Base-by-base conservation (phyloP, 176 grass and related monocot species). In the Oryza longistaminata region DNA sequence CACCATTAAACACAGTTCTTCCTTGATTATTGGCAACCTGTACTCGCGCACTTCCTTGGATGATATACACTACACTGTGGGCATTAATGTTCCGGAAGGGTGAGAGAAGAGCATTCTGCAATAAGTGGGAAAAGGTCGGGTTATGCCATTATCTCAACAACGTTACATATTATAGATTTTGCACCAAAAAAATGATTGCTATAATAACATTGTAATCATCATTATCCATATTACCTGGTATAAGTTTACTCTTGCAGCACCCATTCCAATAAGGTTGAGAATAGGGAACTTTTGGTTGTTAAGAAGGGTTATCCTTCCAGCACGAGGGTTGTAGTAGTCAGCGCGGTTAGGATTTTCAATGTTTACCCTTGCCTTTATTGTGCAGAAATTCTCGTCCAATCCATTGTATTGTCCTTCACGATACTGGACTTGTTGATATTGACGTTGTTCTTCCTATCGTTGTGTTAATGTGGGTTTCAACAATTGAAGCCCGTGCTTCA, bases 221-320 rank as follows among this genome's bases (percentile, higher is more conserved):
- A 45, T 0, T 44, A 44, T 0, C 3, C 6, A 24, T 24, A 19
- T 48, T 11, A 88, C 89, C 73, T 76, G 82, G 49, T 79, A 66
- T 16, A 91, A 71, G 67, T 87, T 66, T n/a, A 82, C 75, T 55
- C 81, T 82, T 25, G 68, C 37, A 12, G 80, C 85, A 8, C 89
- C 88, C 85, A 91, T 84, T n/a, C 87, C 79, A 12, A 87, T 11
- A 25, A 69, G 68, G 39, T 82, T 82, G 22, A 90, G 73, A 21
- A 88, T 87, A 1, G 81, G 81, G 8, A 91, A 27, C 62, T 91
- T 91, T 35, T 88, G 75, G 64, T 70, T 91, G 9, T 88, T 66
- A 46, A 91, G 58, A 8, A 16, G 74, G 0, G 81, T 91, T 12
- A 85, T 78, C 66, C 76, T 82, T 66, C 76, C 81, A 1, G 62